Evolutionary conservation across 768 basidiomycete species (phyloP).

Genomic region (Pulveroboletus sp.): DNA sequence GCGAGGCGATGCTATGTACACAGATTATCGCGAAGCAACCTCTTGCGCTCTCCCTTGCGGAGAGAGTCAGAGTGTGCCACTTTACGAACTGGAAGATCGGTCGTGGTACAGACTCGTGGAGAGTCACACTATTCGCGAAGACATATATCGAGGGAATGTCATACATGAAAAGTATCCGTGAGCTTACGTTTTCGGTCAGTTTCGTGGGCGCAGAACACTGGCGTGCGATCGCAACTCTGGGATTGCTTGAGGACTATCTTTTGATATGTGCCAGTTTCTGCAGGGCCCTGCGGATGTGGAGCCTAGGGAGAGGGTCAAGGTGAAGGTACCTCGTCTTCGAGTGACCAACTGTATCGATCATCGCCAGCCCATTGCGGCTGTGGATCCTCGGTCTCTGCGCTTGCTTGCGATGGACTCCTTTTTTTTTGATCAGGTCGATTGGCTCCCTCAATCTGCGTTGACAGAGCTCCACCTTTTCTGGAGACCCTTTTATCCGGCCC

Average conservation of each 20-base stretch:
- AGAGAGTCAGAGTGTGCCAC: slow-evolving; percentile 25
- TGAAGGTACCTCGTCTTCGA: slow-evolving; percentile 9
- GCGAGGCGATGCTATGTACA: background rate
- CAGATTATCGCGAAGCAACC: slow-evolving; percentile 3
- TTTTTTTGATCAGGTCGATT: background rate
- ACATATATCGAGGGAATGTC: slow-evolving; percentile 5
- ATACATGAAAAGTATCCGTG: slow-evolving; percentile 17
- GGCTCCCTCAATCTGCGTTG: slow-evolving; percentile 1
- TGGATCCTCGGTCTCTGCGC: background rate
- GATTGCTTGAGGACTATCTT: slow-evolving; percentile 16
- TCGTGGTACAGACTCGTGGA: background rate
- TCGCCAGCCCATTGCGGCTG: background rate
- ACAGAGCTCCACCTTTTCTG: background rate
- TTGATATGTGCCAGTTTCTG: slow-evolving; percentile 1
- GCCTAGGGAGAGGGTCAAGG: background rate
- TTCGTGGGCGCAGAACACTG: slow-evolving; percentile 14
- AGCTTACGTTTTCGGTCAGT: slow-evolving; percentile 7
- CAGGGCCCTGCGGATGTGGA: background rate
- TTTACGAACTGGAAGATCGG: slow-evolving; percentile 3
- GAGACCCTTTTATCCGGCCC: background rate
- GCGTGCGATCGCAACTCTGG: slow-evolving; percentile 7
- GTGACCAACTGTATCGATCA: background rate
- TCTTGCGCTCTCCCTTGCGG: slow-evolving; percentile 28
- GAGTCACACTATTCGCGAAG: background rate
- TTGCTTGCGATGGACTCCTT: background rate